Conservation (phyloP, 805 yeast species). For the Tetrapisispora taiwanensis region DNA sequence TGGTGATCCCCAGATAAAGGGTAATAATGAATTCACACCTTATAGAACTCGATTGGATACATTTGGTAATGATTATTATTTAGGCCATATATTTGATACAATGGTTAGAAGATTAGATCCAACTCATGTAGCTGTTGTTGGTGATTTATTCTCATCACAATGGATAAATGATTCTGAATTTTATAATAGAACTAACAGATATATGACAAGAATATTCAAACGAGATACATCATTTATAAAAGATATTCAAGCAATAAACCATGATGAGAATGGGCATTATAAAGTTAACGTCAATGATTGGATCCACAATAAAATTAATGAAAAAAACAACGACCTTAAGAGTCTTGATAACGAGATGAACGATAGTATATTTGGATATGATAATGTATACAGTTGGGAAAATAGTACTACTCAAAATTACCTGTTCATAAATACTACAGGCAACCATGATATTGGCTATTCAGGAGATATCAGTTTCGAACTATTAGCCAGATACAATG, state of each 20-base stretch:
- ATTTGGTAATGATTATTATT: slow-evolving; percentile 78
- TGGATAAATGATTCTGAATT: slow-evolving; percentile 90
- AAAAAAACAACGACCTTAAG: background rate
- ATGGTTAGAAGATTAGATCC: slow-evolving; percentile 62
- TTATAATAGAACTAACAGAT: slow-evolving; percentile 66
- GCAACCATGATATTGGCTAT: slow-evolving; percentile 95
- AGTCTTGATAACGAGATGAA: slow-evolving; percentile 25
- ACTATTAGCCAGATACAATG: slow-evolving; percentile 70
- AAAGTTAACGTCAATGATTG: slow-evolving; percentile 21
- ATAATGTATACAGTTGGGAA: slow-evolving; percentile 61
- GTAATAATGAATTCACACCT: slow-evolving; percentile 64
- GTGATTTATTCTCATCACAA: slow-evolving; percentile 87
- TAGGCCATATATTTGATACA: slow-evolving; percentile 69
- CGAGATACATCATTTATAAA: slow-evolving; percentile 50
- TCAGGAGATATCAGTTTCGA: slow-evolving; percentile 90
- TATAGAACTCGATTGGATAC: slow-evolving; percentile 71
- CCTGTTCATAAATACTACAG: slow-evolving; percentile 72
- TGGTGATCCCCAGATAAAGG: slow-evolving; percentile 97
- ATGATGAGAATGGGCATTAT: slow-evolving; percentile 22
- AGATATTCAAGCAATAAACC: slow-evolving; percentile 30
- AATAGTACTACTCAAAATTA: slow-evolving; percentile 43
- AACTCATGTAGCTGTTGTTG: slow-evolving; percentile 77
- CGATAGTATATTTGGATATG: slow-evolving; percentile 46
- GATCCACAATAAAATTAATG: slow-evolving; percentile 15
- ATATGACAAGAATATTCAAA: slow-evolving; percentile 57